Evolutionary conservation across 78 protist species (phyloP).

Genomic region (Pelomyxa schiedti): DNA sequence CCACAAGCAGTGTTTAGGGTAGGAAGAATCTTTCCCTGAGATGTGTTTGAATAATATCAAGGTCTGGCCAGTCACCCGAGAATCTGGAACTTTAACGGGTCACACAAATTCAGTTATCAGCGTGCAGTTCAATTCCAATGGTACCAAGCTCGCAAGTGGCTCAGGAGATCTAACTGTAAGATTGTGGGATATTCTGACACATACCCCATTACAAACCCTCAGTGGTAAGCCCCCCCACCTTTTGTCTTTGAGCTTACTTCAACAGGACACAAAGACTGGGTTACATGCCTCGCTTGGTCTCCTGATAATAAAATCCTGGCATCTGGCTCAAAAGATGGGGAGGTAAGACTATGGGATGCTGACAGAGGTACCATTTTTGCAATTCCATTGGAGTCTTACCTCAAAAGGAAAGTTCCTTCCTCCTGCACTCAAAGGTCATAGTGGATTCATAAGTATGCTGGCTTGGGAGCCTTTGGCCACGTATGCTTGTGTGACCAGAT

Average conservation of each 20-base stretch:
- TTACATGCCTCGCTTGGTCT: constrained; percentile 80
- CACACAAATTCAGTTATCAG: constrained; percentile 82
- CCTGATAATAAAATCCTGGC: constrained; percentile 80
- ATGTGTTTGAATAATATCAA: not conserved
- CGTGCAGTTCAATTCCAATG: constrained; percentile 82
- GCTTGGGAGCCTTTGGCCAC: constrained; percentile 94
- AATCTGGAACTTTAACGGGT: constrained; percentile 67
- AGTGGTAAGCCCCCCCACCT: not conserved
- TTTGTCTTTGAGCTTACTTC: not conserved
- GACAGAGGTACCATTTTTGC: constrained; percentile 28
- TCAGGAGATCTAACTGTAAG: constrained; percentile 87
- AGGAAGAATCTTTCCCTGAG: not conserved
- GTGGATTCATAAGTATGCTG: constrained; percentile 67
- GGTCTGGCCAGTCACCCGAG: constrained; percentile 83
- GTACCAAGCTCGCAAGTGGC: constrained; percentile 67
- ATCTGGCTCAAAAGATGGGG: constrained; percentile 74
- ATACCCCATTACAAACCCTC: constrained; percentile 60
- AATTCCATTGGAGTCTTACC: not conserved
- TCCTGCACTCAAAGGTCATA: constrained; percentile 48
- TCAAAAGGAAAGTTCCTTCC: constrained; percentile 6
- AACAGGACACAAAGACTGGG: constrained; percentile 78
- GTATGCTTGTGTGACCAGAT: not conserved
- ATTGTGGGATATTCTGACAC: constrained; percentile 86
- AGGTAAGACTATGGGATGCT: constrained; percentile 66
- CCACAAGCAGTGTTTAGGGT: constrained; percentile 73